Percentiles rank a stretch among this genome's conserved stretches.
phyloP scores from a whole-genome alignment of 2,329 filamentous ascomycete species.

The Pyrenophora teres region DNA sequence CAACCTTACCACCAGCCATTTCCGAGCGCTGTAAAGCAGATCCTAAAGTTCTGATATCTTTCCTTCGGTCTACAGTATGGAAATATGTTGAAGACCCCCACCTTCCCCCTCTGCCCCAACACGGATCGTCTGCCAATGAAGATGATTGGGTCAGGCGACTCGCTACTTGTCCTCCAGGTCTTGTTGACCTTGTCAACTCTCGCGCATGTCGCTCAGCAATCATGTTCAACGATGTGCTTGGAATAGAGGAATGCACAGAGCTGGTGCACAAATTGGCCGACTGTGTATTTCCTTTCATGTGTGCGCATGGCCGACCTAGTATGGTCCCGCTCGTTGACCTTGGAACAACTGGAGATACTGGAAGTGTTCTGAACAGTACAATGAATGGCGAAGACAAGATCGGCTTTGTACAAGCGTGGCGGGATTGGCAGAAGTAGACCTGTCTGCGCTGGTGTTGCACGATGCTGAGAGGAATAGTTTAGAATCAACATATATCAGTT shows the following conservation, averaged over 20 bases:
- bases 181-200: conserved; percentile 77
- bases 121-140: not conserved
- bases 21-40: conserved; percentile 75
- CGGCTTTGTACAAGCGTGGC: not conserved
- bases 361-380: not conserved
- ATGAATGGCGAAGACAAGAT: not conserved
- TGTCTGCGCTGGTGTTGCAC: no score
- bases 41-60: conserved; percentile 70
- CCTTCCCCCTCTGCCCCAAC: not conserved
- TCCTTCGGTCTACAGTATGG: conserved; percentile 79
- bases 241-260: conserved; percentile 59
- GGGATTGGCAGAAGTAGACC: not conserved
- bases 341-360: not conserved
- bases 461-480: no score
- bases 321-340: conserved; percentile 54
- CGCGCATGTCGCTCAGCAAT: conserved; percentile 78
- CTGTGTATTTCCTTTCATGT: conserved; percentile 79
- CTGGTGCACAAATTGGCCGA: conserved; percentile 63
- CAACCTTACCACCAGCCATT: conserved; percentile 71
- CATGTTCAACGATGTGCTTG: conserved; percentile 81
- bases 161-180: conserved; percentile 71
- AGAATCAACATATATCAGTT: no score
- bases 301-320: conserved; percentile 71
- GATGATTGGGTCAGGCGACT: conserved; percentile 65
- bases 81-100: conserved; percentile 47